A percentile compares a stretch with the other conserved stretches of the same genome.
phyloP scores from a whole-genome alignment of 208 protist genomes.

The Endotrypanum monterogeii region DNA sequence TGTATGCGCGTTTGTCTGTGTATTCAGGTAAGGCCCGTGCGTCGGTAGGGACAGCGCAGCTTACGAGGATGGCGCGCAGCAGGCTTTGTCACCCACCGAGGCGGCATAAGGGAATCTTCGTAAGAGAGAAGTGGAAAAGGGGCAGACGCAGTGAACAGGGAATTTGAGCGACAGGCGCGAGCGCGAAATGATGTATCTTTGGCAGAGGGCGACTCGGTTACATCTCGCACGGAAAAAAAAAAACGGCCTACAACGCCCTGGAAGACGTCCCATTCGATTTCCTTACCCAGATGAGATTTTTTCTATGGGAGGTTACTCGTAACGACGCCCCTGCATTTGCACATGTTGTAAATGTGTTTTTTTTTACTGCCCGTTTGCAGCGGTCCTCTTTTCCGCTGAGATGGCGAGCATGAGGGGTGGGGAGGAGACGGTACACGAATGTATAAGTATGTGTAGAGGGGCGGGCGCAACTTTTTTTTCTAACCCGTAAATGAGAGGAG shows the following conservation, averaged over 20 bases:
- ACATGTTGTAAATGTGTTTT: neutral
- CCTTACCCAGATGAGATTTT: neutral
- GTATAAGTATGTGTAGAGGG: neutral
- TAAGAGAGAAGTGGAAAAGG: neutral
- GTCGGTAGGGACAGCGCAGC: neutral
- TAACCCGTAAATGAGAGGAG: neutral
- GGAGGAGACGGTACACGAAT: neutral
- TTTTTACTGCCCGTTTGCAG: neutral
- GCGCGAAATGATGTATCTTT: neutral
- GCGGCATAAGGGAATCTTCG: neutral
- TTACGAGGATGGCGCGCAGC: neutral
- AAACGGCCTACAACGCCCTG: neutral
- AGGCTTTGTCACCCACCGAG: neutral
- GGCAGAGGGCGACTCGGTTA: neutral
- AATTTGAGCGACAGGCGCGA: neutral
- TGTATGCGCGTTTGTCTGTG: neutral
- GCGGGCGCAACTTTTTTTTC: neutral
- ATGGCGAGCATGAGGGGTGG: neutral
- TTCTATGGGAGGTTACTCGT: neutral
- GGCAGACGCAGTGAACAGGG: neutral
- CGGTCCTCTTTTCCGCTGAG: neutral
- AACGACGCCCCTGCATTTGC: neutral
- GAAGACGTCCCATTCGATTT: neutral
- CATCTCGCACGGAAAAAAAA: constrained; percentile 3
- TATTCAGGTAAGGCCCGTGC: neutral